These are phyloP conservation scores for Sonneratia caseolaris DNA, from an alignment of 345 rosid species.

Conservation along the genomic window DNA sequence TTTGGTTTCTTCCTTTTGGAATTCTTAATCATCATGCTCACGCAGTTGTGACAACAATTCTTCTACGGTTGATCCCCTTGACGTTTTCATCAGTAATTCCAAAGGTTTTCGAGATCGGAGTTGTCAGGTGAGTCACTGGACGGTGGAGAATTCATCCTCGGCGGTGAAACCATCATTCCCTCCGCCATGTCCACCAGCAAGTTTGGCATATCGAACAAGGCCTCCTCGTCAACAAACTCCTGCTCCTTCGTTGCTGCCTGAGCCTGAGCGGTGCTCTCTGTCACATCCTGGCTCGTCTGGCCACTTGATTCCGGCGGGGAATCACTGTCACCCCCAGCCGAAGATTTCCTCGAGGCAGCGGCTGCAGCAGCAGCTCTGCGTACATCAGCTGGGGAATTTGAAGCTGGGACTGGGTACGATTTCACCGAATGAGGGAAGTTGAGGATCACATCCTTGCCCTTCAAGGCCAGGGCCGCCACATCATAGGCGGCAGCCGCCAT, in stretches of 20 bases:
- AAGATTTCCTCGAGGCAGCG: constrained; percentile 31
- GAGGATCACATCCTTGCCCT: constrained; percentile 49
- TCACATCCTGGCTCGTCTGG: not conserved
- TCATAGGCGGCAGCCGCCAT: constrained; percentile 93
- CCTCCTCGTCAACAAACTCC: constrained; percentile 71
- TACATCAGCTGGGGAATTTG: constrained; percentile 49
- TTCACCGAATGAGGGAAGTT: constrained; percentile 52
- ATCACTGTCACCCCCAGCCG: constrained; percentile 8
- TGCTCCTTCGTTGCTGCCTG: constrained; percentile 1
- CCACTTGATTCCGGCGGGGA: not conserved
- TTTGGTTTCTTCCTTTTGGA: not conserved
- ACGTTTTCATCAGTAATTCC: constrained; percentile 37
- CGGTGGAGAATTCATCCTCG: constrained; percentile 43
- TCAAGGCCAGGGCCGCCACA: constrained; percentile 75
- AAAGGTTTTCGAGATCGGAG: constrained; percentile 48
- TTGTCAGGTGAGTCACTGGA: constrained; percentile 53
- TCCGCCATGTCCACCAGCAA: constrained; percentile 84
- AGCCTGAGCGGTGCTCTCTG: not conserved
- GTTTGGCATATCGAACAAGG: constrained; percentile 64
- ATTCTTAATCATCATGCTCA: not conserved
- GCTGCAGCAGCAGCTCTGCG: constrained; percentile 60
- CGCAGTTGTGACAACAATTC: not conserved
- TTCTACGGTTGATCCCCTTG: not conserved
- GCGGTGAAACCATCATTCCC: constrained; percentile 83
- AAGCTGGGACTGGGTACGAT: constrained; percentile 51